A percentile compares a stretch with the other conserved stretches of the same genome.
These are phyloP conservation scores for Colletotrichum lupini DNA, from an alignment of 2,329 filamentous ascomycete genomes.

Conservation along the genomic window DNA sequence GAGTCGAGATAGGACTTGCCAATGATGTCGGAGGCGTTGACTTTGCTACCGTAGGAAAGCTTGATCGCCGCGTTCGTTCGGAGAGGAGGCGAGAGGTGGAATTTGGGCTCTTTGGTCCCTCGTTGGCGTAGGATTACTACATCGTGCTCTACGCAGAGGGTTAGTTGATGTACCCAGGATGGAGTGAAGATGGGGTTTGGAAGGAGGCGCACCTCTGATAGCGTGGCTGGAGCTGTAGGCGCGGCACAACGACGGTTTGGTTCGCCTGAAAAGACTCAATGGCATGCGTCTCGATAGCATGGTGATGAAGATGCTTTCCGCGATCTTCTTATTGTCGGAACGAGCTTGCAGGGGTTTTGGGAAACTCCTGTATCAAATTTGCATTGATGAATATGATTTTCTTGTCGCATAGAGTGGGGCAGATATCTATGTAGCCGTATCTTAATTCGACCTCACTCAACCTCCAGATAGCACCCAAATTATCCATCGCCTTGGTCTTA, in stretches of 20 bases:
- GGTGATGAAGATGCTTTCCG: neutral
- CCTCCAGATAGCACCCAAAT: neutral
- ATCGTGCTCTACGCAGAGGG: conserved; percentile 48
- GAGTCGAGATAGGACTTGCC: conserved; percentile 69
- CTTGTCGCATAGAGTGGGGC: neutral
- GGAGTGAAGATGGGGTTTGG: too few species aligned
- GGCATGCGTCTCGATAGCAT: conserved; percentile 23
- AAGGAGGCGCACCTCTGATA: conserved; percentile 12
- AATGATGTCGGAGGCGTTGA: conserved; percentile 69
- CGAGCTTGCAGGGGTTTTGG: neutral
- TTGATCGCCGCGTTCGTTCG: conserved; percentile 44
- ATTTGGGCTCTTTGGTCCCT: conserved; percentile 46
- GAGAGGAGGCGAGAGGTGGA: conserved; percentile 51
- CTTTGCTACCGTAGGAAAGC: conserved; percentile 56
- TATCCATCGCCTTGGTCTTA: neutral
- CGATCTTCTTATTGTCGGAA: neutral
- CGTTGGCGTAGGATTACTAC: conserved; percentile 53
- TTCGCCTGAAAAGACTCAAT: conserved; percentile 11
- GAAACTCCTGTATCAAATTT: neutral
- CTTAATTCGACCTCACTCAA: neutral
- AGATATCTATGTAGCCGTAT: neutral
- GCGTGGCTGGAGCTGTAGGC: conserved; percentile 8
- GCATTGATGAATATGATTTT: neutral
- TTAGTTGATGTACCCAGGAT: neutral
- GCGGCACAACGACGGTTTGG: conserved; percentile 5